These are phyloP conservation scores for Acrocalymma vagum DNA, from an alignment of 2,329 filamentous ascomycete genomes.

Conservation along the genomic window DNA sequence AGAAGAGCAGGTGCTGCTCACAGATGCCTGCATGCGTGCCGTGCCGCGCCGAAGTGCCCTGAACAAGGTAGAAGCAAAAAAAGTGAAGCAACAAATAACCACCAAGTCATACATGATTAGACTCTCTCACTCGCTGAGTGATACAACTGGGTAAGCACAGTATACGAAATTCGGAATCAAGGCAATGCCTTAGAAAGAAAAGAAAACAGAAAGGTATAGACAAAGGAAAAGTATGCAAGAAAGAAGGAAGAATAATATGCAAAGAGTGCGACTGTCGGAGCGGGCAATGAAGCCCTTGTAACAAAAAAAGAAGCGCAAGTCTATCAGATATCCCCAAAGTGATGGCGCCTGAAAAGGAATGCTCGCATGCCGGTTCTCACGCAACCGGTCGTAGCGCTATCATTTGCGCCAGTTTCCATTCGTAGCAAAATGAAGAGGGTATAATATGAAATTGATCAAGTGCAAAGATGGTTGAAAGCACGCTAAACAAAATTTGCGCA, in stretches of 20 bases:
- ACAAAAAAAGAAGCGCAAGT: slow-evolving; percentile 28
- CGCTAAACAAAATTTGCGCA: too few species aligned
- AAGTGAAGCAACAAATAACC: slow-evolving; percentile 29
- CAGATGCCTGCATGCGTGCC: slow-evolving; percentile 26
- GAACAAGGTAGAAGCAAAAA: slow-evolving; percentile 11
- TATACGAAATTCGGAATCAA: slow-evolving; percentile 6
- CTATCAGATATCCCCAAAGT: slow-evolving; percentile 41
- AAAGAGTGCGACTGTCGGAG: too few species aligned
- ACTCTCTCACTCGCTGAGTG: too few species aligned
- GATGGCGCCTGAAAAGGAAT: slow-evolving; percentile 14
- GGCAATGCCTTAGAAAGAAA: slow-evolving; percentile 5
- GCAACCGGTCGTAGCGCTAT: too few species aligned
- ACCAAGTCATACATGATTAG: slow-evolving; percentile 20
- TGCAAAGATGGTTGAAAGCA: too few species aligned
- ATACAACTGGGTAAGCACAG: too few species aligned
- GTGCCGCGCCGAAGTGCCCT: slow-evolving; percentile 16
- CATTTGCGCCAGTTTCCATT: too few species aligned
- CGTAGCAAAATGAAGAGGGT: slow-evolving; percentile 36
- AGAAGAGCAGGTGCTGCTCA: too few species aligned
- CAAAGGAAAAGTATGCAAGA: slow-evolving; percentile 21
- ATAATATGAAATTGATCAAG: slow-evolving; percentile 33
- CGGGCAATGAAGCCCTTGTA: slow-evolving; percentile 31
- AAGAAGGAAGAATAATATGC: slow-evolving; percentile 4
- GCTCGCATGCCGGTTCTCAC: too few species aligned
- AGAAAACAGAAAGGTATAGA: slow-evolving; percentile 18